Base-by-base conservation (phyloP, 1,284 basidiomycete genomes). In the Flammula alnicola region DNA sequence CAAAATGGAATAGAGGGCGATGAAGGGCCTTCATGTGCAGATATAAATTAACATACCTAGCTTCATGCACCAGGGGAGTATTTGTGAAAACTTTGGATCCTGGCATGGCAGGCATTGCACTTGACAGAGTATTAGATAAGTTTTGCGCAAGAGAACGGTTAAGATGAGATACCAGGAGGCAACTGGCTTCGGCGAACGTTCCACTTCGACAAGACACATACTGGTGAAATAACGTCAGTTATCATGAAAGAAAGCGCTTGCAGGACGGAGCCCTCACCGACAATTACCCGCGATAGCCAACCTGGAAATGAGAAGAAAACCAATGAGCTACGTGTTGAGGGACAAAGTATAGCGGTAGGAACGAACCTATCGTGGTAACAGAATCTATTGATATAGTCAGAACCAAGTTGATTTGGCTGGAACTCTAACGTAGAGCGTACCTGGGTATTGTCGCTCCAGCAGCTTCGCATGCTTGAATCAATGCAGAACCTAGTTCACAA, bases 31-130 rank as follows among this genome's bases (percentile, higher is more conserved):
- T n/a, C n/a, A 30, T 3, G 39, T 23, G 26, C 25, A 25, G n/a
- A 19, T 12, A 37, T 14, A n/a, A 33, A 33, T 22, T 19, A 25
- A 48, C 79, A 46, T 62, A 90, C 88, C 93, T 84, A 55, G 94
- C 94, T 80, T 96, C 95, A 70, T 98, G 95, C 11, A 98, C 94
- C 9, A 95, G 76, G 22, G 95, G 94, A 2, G 93, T 91, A 70
- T 98, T 95, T 47, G 97, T 99, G 71, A 89, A 97, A 46, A 99
- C 95, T 69, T 95, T 95, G 43, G 93, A 81, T 46, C 95, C 95
- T 44, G 93, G 93, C 93, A 98, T 95, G 35, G 95, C 96, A 39
- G 96, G 97, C 91, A 97, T 95, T 9, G 96, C 96, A 69, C 96
- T 91, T 11, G 30, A 37, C 43, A 12, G 4, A 42, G 17, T 22